Evolutionary conservation across 352 stramenopile species (phyloP), one percentile per base, ranked within the genome.

Genomic region (Pythium myriotylum): DNA sequence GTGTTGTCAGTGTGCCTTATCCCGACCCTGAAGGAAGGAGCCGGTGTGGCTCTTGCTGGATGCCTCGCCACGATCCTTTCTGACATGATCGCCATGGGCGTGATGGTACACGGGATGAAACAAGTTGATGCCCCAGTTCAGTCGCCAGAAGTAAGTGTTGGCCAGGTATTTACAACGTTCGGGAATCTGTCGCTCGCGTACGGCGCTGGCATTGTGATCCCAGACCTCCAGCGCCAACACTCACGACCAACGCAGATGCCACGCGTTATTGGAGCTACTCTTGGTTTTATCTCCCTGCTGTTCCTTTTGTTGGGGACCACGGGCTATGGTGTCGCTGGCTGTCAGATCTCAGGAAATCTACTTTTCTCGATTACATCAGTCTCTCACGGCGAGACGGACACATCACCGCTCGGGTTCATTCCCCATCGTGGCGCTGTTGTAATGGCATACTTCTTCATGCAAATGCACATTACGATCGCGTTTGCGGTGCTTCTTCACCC

Each of bases 371-470:
- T 77, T 43, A 42, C 47, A 16, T 33, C 16, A 14, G 33, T 40
- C 33, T 14, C 33, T 8, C 14, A n/a, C 27, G 43, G 17, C 23
- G 16, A 60, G 26, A 26, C 35, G 24, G 58, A 42, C 14, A 19
- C 27, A 12, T 53, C 62, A 5, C 35, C 54, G 7, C 54, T 75
- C 20, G 70, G 70, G 14, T 77, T 75, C 51, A 37, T 19, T 9
- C 33, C 59, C 26, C 53, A n/a, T 22, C 59, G 62, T 8, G 64
- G 47, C 27, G 47, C 57, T 13, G 70, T 76, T 4, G 64, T 75
- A 13, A 26, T 74, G 37, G 67, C 61, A 23, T 79, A 60, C 35
- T 58, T 68, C 20, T 70, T 69, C 60, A 83, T 83, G 74, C 72
- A 80, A 23, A 19, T 74, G 47, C 72, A 77, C 55, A 73, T 77